Evolutionary conservation across 768 basidiomycete genomes (phyloP).

Genomic region (Podaxis mareebaensis): DNA sequence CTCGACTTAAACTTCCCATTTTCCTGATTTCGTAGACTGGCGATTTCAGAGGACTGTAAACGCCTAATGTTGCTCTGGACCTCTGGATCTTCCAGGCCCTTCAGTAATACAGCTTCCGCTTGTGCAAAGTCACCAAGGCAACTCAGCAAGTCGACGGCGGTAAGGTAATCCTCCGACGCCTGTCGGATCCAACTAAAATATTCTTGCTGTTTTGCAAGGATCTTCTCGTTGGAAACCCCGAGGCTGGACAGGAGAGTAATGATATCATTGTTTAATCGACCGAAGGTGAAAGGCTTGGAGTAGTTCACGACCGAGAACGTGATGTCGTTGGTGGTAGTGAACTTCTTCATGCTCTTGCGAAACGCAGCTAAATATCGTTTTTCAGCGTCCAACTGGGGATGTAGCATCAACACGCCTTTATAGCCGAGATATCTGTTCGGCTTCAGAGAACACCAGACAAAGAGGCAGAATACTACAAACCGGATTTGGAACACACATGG

Average conservation of each 20-base stretch:
- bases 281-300: constrained; percentile 64
- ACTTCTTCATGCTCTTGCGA: constrained; percentile 72
- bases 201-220: constrained; percentile 54
- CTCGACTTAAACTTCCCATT: constrained; percentile 51
- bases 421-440: constrained; percentile 61
- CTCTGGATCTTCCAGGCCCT: constrained; percentile 47
- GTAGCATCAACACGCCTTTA: constrained; percentile 70
- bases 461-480: constrained; percentile 29
- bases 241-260: constrained; percentile 66
- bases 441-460: background rate
- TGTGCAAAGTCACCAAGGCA: constrained; percentile 47
- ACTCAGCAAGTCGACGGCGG: constrained; percentile 58
- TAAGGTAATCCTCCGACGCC: constrained; percentile 46
- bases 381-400: constrained; percentile 55
- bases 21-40: constrained; percentile 48
- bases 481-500: constrained; percentile 66
- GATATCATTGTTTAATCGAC: constrained; percentile 69
- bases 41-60: constrained; percentile 51
- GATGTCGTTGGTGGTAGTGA: constrained; percentile 51
- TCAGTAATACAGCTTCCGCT: constrained; percentile 54
- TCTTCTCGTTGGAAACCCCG: constrained; percentile 53
- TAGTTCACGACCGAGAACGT: constrained; percentile 70
- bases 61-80: constrained; percentile 43
- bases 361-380: constrained; percentile 53
- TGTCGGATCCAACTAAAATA: constrained; percentile 61